Evolutionary conservation across 2,329 filamentous ascomycete genomes (phyloP).

Genomic region (Elsinoe batatas): DNA sequence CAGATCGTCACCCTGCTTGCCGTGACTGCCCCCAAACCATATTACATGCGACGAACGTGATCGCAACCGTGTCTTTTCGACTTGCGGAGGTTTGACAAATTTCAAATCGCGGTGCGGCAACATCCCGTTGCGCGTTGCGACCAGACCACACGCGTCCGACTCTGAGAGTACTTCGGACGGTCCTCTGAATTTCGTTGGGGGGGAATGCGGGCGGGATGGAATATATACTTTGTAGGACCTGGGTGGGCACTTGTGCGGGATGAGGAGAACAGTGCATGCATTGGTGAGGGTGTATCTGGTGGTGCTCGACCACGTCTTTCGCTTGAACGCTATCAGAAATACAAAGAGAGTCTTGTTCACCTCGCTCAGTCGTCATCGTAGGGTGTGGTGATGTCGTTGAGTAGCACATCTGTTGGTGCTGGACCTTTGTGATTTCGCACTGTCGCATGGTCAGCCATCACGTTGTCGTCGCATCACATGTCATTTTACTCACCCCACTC

Average conservation of each 20-base stretch:
- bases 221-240: too few species aligned
- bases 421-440: slow-evolving; percentile 46
- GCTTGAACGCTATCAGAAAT: slow-evolving; percentile 7
- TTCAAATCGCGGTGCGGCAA: too few species aligned
- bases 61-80: neutral
- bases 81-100: neutral
- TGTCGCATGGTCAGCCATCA: slow-evolving; percentile 21
- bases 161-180: too few species aligned
- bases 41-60: neutral
- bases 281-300: neutral
- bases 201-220: too few species aligned
- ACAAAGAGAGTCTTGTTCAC: neutral
- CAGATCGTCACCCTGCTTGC: slow-evolving; percentile 1
- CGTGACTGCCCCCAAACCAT: neutral
- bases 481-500: slow-evolving; percentile 51
- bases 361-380: slow-evolving; percentile 11
- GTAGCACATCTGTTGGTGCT: slow-evolving; percentile 58
- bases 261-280: neutral
- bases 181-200: too few species aligned
- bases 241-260: neutral
- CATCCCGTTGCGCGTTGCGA: too few species aligned
- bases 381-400: slow-evolving; percentile 52
- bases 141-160: too few species aligned
- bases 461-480: neutral
- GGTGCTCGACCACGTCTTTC: neutral